Conservation (phyloP, 2,329 filamentous ascomycete species). For the Cytospora leucostoma region DNA sequence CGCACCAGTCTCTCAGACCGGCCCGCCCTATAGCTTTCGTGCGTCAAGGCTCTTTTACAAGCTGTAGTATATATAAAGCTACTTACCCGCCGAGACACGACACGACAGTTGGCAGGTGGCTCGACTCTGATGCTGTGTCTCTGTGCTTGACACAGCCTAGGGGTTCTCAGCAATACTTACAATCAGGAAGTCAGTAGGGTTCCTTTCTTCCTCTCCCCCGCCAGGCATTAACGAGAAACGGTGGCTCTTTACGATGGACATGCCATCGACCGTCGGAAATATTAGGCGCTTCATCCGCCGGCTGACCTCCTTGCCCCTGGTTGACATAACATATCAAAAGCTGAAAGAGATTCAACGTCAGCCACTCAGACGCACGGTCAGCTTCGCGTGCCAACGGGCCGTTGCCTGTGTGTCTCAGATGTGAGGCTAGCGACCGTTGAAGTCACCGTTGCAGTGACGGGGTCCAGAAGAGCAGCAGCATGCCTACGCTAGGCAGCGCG, state of each 20-base stretch:
- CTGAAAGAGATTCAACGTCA: not conserved
- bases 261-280: not conserved
- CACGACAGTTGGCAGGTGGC: slow-evolving; percentile 11
- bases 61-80: not conserved
- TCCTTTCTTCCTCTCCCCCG: no score
- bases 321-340: not conserved
- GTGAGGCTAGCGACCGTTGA: not conserved
- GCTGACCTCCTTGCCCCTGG: not conserved
- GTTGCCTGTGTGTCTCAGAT: not conserved
- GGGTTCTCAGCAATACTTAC: not conserved
- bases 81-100: slow-evolving; percentile 6
- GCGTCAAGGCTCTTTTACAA: not conserved
- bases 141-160: slow-evolving; percentile 10
- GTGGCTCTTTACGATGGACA: not conserved
- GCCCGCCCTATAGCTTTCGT: not conserved
- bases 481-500: not conserved
- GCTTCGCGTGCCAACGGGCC: not conserved
- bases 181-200: not conserved
- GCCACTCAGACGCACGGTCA: not conserved
- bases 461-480: not conserved
- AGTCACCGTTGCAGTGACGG: not conserved
- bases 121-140: slow-evolving; percentile 19
- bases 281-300: not conserved
- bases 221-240: not conserved
- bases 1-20: not conserved